Conservation (phyloP, 2,329 filamentous ascomycete genomes). For the Aureobasidium leucospermi region DNA sequence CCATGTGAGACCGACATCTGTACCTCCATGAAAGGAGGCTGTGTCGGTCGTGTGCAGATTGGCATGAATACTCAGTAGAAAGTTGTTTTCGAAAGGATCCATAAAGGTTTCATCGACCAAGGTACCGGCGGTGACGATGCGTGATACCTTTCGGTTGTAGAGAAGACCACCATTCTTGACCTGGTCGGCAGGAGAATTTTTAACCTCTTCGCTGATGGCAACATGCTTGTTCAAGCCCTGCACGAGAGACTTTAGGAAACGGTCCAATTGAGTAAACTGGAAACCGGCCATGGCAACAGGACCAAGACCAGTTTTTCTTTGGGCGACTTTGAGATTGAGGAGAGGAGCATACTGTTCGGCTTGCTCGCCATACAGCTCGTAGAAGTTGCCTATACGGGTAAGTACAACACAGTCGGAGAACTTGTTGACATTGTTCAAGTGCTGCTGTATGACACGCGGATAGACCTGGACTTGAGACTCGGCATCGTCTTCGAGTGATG, state of each 20-base stretch:
- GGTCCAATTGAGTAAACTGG: constrained; percentile 84
- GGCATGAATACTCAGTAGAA: constrained; percentile 72
- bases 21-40: constrained; percentile 10
- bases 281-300: constrained; percentile 92
- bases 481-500: constrained; percentile 31
- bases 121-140: constrained; percentile 89
- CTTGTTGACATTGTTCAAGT: constrained; percentile 78
- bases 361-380: constrained; percentile 96
- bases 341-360: constrained; percentile 82
- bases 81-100: constrained; percentile 90
- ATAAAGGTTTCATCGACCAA: constrained; percentile 97
- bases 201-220: constrained; percentile 88
- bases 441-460: constrained; percentile 83
- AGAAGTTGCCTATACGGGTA: constrained; percentile 91
- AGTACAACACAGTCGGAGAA: constrained; percentile 87
- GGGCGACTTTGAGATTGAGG: constrained; percentile 78
- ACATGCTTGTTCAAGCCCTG: constrained; percentile 87
- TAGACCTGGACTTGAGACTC: constrained; percentile 51
- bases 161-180: constrained; percentile 69
- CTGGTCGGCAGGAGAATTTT: constrained; percentile 62
- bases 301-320: constrained; percentile 70
- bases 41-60: constrained; percentile 21
- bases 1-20: constrained; percentile 74
- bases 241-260: constrained; percentile 86
- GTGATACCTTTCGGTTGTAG: constrained; percentile 76